Percentiles rank a stretch among this genome's conserved stretches.
Conservation (phyloP, 1,284 basidiomycete species). For the Sphaerobolus stellatus region DNA sequence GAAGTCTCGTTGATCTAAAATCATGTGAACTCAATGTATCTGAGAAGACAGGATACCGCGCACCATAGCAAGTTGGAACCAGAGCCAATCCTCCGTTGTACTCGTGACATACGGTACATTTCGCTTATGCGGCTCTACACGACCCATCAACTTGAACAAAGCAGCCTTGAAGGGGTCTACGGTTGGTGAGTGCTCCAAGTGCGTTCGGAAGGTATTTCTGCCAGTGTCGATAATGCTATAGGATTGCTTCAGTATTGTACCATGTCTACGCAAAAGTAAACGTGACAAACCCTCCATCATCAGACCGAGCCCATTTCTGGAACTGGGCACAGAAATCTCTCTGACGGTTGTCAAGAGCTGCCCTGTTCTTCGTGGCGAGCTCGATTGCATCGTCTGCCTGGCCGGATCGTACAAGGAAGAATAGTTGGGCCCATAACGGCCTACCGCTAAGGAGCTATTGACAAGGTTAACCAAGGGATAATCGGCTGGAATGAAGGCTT, state of each 20-base stretch:
- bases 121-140: conserved; percentile 82
- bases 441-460: conserved; percentile 75
- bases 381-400: conserved; percentile 78
- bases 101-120: conserved; percentile 83
- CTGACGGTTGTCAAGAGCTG: conserved; percentile 79
- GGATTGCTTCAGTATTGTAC: conserved; percentile 52
- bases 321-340: conserved; percentile 83
- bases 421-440: conserved; percentile 91
- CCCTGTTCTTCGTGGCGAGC: conserved; percentile 72
- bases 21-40: conserved; percentile 2
- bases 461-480: conserved; percentile 9
- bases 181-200: conserved; percentile 83
- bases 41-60: conserved; percentile 11
- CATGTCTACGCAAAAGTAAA: too few relatives aligned
- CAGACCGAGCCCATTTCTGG: conserved; percentile 82
- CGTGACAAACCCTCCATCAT: conserved; percentile 64
- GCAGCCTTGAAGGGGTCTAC: conserved; percentile 96
- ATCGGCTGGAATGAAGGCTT: background rate
- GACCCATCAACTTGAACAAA: conserved; percentile 93
- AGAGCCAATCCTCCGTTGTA: conserved; percentile 98
- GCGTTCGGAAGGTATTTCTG: conserved; percentile 89
- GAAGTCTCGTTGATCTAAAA: conserved; percentile 26
- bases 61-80: conserved; percentile 93
- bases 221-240: conserved; percentile 81
- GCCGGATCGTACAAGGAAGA: conserved; percentile 88